Evolutionary conservation across 768 basidiomycete species (phyloP), one percentile per base, ranked within the genome.

Genomic region (Leccinum incarnatum): DNA sequence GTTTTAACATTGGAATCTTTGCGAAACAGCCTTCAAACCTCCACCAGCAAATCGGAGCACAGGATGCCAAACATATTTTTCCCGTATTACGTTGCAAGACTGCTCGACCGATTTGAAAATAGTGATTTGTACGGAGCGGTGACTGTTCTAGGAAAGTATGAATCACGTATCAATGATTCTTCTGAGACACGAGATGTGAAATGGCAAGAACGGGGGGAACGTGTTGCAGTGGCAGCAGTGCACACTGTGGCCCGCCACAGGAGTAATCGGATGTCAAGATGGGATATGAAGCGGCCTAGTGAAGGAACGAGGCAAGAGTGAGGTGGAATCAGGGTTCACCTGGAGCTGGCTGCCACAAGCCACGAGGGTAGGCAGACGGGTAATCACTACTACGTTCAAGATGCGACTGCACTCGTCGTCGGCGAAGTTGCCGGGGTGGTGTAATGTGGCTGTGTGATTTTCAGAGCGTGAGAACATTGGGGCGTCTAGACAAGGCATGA

Each of bases 381-480:
- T 15, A n/a, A 27, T 27, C 47, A 37, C 29, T 12, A 21, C 51
- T 23, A 30, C 59, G 25, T 45, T 30, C 30, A 11, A 30, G 30
- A 11, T 30, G 30, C 3, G 17, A 4, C 27, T 23, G 21, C 9
- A n/a, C n/a, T 54, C 23, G 30, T 55, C 34, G 32, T 11, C 5
- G 30, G 30, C 30, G 30, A 32, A 32, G 30, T 29, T 29, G 29
- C 29, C 29, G 29, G 27, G 27, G 27, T 54, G 49, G 53, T 59
- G 15, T 42, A 54, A 66, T 59, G 69, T 71, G 71, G 71, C 71
- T 62, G 67, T 72, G 71, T 53, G 53, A 65, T 67, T 59, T 69
- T 62, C 42, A n/a, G 49, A 42, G 6, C 66, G 71, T 72, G 71
- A 1, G 71, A 72, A 73, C 0, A 47, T 72, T 72, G 71, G 71